Base-by-base conservation (phyloP, 257 asterid species). In the Knoxia roxburghii region DNA sequence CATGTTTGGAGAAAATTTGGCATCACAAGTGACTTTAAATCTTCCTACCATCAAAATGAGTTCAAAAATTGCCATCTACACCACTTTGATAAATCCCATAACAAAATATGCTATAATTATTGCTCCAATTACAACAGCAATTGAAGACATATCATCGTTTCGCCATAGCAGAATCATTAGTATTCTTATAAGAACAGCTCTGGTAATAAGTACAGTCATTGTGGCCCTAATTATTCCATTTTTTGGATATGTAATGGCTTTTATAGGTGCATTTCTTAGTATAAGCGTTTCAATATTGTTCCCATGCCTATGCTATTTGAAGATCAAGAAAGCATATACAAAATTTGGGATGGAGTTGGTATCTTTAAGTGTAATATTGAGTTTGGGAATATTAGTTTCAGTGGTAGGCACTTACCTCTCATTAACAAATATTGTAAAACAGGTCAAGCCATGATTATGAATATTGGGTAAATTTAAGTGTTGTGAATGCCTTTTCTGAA, bases 281-380 rank as follows among this genome's bases (percentile, higher is more conserved):
- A 70, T 75, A 6, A 73, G 77, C 4, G 78, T 67, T 0, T 71
- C 88, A 0, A 72, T 87, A 14, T 64, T 87, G 67, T 75, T 85
- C 73, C 88, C 89, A 7, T 81, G 91, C 60, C 5, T 82, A 0
- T 87, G 84, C 43, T 85, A 83, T 61, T 59, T 83, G 23, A 87
- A 76, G 76, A 81, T 85, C 70, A 73, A 60, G 64, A 72, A 72
- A 55, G 65, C 64, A 40, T 65, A 68, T 4, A 23, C 49, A 35
- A 62, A 24, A 1, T 43, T 78, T 46, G 84, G 81, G 30, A 2
- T 39, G 5, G 80, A 79, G 69, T 60, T 80, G 8, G 6, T 78
- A 2, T 32, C 75, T 54, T 79, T 77, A 61, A 7, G 56, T 15
- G 21, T 67, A 3, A 68, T 86, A 33, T 45, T 79, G 40, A 32